Conservation (phyloP, 441 rosid species). For the Populus hybrid region DNA sequence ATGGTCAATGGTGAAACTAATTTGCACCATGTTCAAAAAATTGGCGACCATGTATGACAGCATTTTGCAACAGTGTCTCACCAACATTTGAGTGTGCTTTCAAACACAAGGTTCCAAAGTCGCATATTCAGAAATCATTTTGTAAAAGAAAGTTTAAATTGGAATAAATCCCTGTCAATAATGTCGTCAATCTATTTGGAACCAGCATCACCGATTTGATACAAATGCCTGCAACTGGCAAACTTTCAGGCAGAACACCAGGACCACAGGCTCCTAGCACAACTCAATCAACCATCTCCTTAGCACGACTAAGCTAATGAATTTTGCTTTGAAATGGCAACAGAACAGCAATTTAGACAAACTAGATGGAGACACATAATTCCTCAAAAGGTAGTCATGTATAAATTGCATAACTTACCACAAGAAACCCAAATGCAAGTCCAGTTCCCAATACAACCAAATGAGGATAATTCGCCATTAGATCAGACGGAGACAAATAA, state of each 20-base stretch:
- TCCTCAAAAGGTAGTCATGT: not conserved
- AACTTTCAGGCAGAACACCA: not conserved
- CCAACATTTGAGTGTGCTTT: not conserved
- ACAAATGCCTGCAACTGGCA: not conserved
- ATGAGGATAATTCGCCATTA: constrained; percentile 80
- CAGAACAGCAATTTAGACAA: not conserved
- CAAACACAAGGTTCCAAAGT: not conserved
- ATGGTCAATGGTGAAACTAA: not conserved
- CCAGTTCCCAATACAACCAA: constrained; percentile 89
- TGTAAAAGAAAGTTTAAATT: not conserved
- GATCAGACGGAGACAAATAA: constrained; percentile 77
- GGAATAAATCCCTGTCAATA: not conserved
- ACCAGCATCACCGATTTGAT: not conserved
- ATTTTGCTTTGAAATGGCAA: not conserved
- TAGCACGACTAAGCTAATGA: not conserved
- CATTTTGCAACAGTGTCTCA: not conserved
- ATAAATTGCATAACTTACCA: constrained; percentile 52
- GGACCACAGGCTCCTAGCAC: not conserved
- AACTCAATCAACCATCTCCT: not conserved
- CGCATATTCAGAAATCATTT: not conserved
- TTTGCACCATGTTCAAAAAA: not conserved
- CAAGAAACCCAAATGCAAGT: constrained; percentile 97
- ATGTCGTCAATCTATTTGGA: not conserved
- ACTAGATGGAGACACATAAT: not conserved
- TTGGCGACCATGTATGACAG: not conserved